phyloP scores from a whole-genome alignment of 768 basidiomycete genomes.

The Pleurotus ostreatus region DNA sequence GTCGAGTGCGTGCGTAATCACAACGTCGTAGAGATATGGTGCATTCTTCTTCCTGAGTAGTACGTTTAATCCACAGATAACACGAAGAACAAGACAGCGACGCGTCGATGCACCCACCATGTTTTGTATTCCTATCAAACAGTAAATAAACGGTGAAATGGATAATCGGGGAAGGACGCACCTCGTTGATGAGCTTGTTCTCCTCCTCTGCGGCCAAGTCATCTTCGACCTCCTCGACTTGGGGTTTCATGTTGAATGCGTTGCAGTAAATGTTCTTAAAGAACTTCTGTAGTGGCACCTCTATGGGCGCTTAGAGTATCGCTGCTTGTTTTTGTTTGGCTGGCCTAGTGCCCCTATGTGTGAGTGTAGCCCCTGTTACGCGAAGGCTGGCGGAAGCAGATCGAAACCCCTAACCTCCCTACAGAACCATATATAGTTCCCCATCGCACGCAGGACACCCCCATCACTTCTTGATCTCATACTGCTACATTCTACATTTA shows the following conservation, averaged over 20 bases:
- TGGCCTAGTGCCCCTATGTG: too few relatives aligned
- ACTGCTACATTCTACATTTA: too few relatives aligned
- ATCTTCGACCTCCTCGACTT: constrained; percentile 70
- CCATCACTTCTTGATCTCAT: too few relatives aligned
- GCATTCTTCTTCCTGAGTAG: constrained; percentile 87
- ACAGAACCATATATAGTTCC: too few relatives aligned
- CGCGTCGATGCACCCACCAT: constrained; percentile 43
- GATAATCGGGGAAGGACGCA: constrained; percentile 25
- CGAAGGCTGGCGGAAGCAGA: too few relatives aligned
- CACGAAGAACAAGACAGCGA: neutral
- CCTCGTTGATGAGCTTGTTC: constrained; percentile 87
- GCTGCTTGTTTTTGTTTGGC: too few relatives aligned
- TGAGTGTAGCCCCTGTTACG: too few relatives aligned
- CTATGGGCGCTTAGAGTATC: too few relatives aligned
- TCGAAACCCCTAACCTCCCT: too few relatives aligned
- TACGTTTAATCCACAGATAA: neutral
- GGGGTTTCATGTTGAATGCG: constrained; percentile 36
- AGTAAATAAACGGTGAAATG: neutral
- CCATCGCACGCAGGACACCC: too few relatives aligned
- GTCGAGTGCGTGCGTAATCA: constrained; percentile 95
- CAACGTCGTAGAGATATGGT: constrained; percentile 95
- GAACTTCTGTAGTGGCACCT: too few relatives aligned
- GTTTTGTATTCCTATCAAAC: constrained; percentile 74
- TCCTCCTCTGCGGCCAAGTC: constrained; percentile 82
- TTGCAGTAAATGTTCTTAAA: neutral